Base-by-base conservation (phyloP, 176 grass and related monocot genomes). In the Oryza meyeriana region DNA sequence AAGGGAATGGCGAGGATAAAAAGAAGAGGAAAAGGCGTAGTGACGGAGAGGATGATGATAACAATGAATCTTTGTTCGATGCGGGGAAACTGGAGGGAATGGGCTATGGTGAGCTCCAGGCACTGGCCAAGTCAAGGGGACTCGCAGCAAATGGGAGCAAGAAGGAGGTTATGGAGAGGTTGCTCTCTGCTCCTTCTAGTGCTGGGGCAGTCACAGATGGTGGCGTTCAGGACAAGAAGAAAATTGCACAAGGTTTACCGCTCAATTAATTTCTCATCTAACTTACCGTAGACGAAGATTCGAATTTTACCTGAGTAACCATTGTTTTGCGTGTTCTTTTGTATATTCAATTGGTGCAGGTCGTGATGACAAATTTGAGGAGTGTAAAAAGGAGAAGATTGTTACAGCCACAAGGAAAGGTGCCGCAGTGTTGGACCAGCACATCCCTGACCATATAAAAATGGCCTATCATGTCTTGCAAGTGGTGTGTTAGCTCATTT, bases 381-480 rank as follows among this genome's bases (percentile, higher is more conserved):
- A 90, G 50, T 70, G 76, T 74, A 89, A 86, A 88, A 89, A 82
- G 72, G 92, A 94, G 75, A 98, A 88, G 87, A 81, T 94, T 45
- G 79, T 98, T 66, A 98, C 77, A 26, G 84, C 88, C 72, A 98
- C 79, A 24, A 98, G 94, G 79, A 98, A 98, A 82, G 92, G 92
- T 69, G 86, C 81, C 38, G 92, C 92, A 12, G 90, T 98, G 66
- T 83, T 98, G 74, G 90, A 98, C 39, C 79, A 88, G 70, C 76
- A 92, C 78, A 75, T 98, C 81, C 88, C 90, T 28, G 85, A 91
- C 57, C 84, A 89, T 79, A 93, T 94, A 71, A 94, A 98, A 82
- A 85, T 66, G 71, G 71, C 66, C 34, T 98, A 91, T 78, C 95
- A 98, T 91, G 92, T 98, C 25, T 88, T 98, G 80, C 85, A 91